Evolutionary conservation across 805 yeast species (phyloP), one percentile per base, ranked within the genome.

Genomic region (Ogataea zsoltii): DNA sequence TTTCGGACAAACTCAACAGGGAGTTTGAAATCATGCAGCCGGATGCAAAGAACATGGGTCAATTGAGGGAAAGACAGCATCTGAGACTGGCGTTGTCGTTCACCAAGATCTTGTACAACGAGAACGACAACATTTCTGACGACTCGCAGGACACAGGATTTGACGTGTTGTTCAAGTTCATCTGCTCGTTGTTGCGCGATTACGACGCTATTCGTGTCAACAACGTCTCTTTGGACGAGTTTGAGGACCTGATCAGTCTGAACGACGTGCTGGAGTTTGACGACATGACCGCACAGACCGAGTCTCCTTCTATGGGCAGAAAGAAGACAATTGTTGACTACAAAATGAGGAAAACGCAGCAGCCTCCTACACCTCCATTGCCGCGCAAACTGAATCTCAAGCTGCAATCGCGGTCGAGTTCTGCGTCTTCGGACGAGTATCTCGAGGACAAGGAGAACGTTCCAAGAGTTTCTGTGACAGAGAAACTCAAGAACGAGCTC

Each of bases 1-100:
- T 67, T 18, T 40, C 51, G 19, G 17, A 42, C 3, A 66, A 65
- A 36, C 34, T 65, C n/a, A 47, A 54, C 28, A 54, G 53, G 13
- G 70, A 66, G 36, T 40, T 51, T 12, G 46, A 52, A 12, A 31
- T 53, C 1, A 31, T 63, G 12, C 66, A 61, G 29, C 58, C 62
- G 4, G 40, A 42, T 9, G 58, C 58, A 0, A 56, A 55, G 29
- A 56, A 59, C 43, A n/a, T 34, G 3, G 23, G 40, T 2, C 58
- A 55, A 40, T 42, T 50, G 30, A 58, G 36, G 38, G 61, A 54
- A 16, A 54, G 63, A 53, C 68, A 56, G 45, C 55, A 50, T 25
- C 46, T 67, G n/a, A 57, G 66, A 42, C 47, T 63, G n/a, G 53
- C 65, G 17, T 43, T 66, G 17, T 56, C 69, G 7, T 65, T 58